A percentile compares a stretch with the other conserved stretches of the same genome.
Conservation (phyloP, 2,329 filamentous ascomycete genomes). For the Talaromyces marneffei region DNA sequence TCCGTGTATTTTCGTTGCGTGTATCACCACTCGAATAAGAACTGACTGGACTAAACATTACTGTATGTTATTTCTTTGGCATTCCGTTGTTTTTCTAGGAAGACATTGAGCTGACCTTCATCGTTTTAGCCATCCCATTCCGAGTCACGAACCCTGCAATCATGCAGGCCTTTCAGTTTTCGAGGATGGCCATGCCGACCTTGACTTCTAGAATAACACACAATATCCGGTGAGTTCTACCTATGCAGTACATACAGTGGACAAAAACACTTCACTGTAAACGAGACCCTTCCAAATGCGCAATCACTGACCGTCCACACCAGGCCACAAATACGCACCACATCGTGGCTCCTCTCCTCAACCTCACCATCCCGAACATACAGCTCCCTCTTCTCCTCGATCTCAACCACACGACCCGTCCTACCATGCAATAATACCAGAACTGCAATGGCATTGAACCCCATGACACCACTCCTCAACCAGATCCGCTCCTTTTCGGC, state of each 20-base stretch:
- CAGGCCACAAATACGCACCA: slow-evolving; percentile 4
- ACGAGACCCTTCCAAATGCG: background rate
- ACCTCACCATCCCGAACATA: background rate
- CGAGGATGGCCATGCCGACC: slow-evolving; percentile 24
- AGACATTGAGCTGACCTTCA: background rate
- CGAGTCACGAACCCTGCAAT: slow-evolving; percentile 6
- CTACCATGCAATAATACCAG: background rate
- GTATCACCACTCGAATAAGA: background rate
- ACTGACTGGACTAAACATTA: background rate
- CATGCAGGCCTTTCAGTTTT: slow-evolving; percentile 32
- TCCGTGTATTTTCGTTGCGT: background rate
- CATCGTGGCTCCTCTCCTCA: background rate
- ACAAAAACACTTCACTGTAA: no score
- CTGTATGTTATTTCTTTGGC: background rate
- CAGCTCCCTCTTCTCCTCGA: slow-evolving; percentile 1
- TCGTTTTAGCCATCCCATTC: background rate
- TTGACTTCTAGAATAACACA: slow-evolving; percentile 18
- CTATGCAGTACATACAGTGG: no score
- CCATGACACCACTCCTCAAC: slow-evolving; percentile 15
- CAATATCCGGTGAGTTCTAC: background rate
- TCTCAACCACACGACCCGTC: background rate
- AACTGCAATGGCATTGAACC: background rate
- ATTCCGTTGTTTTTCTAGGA: background rate
- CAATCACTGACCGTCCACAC: background rate
- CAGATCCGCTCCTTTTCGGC: slow-evolving; percentile 41